Evolutionary conservation across 192 early-diverging fungal species (phyloP).

Genomic region (Backusella tarrabulga): DNA sequence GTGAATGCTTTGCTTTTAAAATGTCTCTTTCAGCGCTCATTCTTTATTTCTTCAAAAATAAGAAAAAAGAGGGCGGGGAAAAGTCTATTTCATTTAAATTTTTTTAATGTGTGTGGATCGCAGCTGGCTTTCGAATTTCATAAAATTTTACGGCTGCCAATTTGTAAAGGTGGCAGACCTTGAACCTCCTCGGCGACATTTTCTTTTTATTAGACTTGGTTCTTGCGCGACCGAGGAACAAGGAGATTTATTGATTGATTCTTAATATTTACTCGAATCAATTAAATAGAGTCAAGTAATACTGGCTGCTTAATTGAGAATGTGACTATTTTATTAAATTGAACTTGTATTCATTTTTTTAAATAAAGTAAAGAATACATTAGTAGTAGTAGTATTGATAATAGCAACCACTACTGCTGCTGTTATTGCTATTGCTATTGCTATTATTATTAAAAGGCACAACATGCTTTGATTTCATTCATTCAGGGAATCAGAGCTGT

Average conservation of each 20-base stretch:
- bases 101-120: neutral
- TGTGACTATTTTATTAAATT: too few relatives aligned
- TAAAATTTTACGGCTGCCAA: neutral
- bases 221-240: neutral
- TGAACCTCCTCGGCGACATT: neutral
- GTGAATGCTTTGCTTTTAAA: conserved; percentile 26
- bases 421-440: too few relatives aligned
- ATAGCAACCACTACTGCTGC: neutral
- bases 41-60: neutral
- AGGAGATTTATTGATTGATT: neutral
- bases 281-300: neutral
- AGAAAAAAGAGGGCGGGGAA: neutral
- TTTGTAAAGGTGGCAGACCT: neutral
- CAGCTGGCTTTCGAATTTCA: neutral
- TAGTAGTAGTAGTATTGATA: neutral
- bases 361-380: too few relatives aligned
- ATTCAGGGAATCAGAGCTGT: neutral
- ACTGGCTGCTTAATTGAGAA: neutral
- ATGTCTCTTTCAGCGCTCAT: conserved; percentile 26
- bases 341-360: too few relatives aligned
- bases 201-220: neutral
- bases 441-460: too few relatives aligned
- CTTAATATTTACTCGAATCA: too few relatives aligned
- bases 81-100: neutral
- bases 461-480: too few relatives aligned